Percentiles rank a stretch among this genome's conserved stretches.
Evolutionary conservation across 148 eudicot species (phyloP).

Genomic region (Pouteria glomerata): DNA sequence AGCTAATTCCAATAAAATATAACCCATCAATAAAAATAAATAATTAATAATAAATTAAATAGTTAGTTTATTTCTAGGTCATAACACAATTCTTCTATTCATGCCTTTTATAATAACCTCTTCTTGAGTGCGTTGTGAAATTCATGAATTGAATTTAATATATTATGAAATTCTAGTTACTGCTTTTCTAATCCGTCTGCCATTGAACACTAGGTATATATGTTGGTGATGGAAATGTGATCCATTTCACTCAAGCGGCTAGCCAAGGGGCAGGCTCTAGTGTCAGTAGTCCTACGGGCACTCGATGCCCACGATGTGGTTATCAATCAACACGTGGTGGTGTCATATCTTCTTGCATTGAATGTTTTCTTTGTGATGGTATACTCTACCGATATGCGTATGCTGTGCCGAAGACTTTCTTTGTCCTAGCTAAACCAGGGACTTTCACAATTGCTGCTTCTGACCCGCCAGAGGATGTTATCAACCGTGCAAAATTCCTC

Average conservation of each 20-base stretch:
- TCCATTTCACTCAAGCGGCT: constrained; percentile 83
- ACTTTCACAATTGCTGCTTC: constrained; percentile 75
- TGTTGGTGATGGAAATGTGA: constrained; percentile 70
- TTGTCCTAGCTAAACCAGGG: constrained; percentile 84
- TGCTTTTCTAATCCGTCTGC: not conserved
- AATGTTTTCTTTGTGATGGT: constrained; percentile 76
- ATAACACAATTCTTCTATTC: constrained; percentile 1
- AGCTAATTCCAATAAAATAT: no score
- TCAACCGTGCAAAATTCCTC: constrained; percentile 66
- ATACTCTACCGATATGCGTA: constrained; percentile 73
- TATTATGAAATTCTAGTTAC: not conserved
- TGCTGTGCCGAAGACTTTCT: constrained; percentile 42
- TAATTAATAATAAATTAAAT: no score
- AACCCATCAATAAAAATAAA: no score
- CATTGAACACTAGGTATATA: constrained; percentile 56
- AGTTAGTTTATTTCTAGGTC: no score
- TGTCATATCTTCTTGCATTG: constrained; percentile 82
- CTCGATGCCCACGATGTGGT: constrained; percentile 69
- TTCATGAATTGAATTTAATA: not conserved
- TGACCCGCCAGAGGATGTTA: constrained; percentile 65
- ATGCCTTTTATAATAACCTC: not conserved
- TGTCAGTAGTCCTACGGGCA: constrained; percentile 36
- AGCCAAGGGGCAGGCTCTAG: constrained; percentile 84
- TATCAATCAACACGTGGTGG: constrained; percentile 61
- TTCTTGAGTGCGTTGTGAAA: not conserved